These are phyloP conservation scores for Metschnikowia koreensis DNA, from an alignment of 805 yeast species.

Conservation along the genomic window DNA sequence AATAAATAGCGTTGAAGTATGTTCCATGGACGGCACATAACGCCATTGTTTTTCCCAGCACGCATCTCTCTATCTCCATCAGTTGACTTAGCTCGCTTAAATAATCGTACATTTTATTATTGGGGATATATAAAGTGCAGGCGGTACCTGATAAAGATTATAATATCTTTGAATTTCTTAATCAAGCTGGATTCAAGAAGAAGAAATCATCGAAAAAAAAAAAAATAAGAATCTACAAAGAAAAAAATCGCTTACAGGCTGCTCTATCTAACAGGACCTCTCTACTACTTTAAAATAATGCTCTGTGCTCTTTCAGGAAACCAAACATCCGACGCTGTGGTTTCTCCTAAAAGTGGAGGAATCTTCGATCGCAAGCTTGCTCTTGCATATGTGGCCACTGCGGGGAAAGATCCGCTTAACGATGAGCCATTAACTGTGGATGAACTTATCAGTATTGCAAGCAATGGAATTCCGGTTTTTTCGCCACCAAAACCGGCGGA, in stretches of 20 bases:
- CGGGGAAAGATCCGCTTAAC: conserved; percentile 74
- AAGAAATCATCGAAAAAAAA: too few species aligned
- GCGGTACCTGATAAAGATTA: too few species aligned
- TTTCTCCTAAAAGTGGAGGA: conserved; percentile 68
- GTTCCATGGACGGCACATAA: too few species aligned
- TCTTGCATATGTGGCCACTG: conserved; percentile 57
- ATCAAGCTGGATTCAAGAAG: too few species aligned
- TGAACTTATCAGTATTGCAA: conserved; percentile 50
- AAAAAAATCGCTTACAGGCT: background rate
- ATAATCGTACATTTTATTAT: too few species aligned
- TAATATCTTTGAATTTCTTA: too few species aligned
- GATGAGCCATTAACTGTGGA: conserved; percentile 56
- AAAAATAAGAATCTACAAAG: too few species aligned
- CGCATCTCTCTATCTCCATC: too few species aligned
- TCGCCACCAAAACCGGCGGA: conserved; percentile 39
- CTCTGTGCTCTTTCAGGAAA: conserved; percentile 60
- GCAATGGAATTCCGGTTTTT: conserved; percentile 5
- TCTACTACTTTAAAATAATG: conserved; percentile 11
- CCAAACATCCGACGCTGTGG: conserved; percentile 65
- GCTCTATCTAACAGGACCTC: background rate
- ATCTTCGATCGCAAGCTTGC: conserved; percentile 67
- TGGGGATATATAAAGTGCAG: too few species aligned
- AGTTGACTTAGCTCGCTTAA: too few species aligned
- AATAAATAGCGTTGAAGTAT: too few species aligned
- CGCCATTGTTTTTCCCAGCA: too few species aligned